These are phyloP conservation scores for Fusarium nygamai DNA, from an alignment of 2,329 filamentous ascomycete genomes.

Conservation along the genomic window DNA sequence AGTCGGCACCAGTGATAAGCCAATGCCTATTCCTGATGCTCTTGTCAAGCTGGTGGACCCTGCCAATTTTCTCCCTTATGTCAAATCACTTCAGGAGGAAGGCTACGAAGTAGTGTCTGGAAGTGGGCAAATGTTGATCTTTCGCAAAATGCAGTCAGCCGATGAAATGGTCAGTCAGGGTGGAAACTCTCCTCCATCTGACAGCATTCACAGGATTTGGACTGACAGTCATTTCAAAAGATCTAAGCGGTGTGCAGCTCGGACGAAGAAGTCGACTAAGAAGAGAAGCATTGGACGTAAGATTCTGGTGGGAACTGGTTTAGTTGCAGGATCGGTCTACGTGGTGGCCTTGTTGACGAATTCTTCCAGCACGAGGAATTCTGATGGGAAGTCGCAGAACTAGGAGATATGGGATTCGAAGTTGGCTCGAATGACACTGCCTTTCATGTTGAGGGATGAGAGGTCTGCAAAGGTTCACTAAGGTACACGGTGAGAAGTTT, in stretches of 20 bases:
- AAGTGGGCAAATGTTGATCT: conserved; percentile 70
- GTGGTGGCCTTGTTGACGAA: conserved; percentile 68
- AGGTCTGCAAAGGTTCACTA: background rate
- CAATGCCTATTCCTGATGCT: conserved; percentile 68
- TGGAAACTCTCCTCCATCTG: conserved; percentile 71
- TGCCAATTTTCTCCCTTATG: conserved; percentile 72
- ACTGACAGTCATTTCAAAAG: conserved; percentile 43
- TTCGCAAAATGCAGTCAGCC: conserved; percentile 64
- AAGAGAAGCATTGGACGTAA: conserved; percentile 57
- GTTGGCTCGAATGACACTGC: background rate
- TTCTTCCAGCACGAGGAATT: conserved; percentile 61
- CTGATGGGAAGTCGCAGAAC: conserved; percentile 37
- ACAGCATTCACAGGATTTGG: conserved; percentile 54
- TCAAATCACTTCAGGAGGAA: conserved; percentile 65
- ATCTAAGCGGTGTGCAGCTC: background rate
- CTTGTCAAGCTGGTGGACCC: conserved; percentile 70
- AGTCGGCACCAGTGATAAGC: conserved; percentile 57
- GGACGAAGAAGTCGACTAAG: conserved; percentile 44
- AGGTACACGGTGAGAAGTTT: background rate
- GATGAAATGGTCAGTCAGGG: conserved; percentile 62
- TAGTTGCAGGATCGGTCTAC: conserved; percentile 66
- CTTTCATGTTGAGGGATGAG: background rate
- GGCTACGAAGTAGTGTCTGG: conserved; percentile 76
- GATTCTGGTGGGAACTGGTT: conserved; percentile 62
- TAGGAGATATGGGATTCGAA: conserved; percentile 1